These are phyloP conservation scores for Fusarium coicis DNA, from an alignment of 2,329 filamentous ascomycete genomes.

Conservation along the genomic window DNA sequence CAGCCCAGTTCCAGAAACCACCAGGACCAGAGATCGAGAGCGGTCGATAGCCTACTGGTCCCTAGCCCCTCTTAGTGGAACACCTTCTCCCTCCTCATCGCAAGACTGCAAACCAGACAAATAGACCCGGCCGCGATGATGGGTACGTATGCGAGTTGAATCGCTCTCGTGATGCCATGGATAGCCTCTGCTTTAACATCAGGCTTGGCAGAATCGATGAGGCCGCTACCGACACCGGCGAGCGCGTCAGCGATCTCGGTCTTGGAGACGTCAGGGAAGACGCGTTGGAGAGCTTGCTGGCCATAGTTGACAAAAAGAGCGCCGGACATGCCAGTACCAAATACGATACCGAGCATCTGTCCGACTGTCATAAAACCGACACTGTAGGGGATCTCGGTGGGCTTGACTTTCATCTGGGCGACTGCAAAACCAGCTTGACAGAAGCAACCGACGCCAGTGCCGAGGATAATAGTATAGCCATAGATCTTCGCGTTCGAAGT, in stretches of 20 bases:
- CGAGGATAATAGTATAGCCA: constrained; percentile 5
- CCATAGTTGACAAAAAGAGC: constrained; percentile 12
- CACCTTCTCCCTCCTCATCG: constrained; percentile 11
- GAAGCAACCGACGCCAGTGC: constrained; percentile 8
- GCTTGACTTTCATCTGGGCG: constrained; percentile 8
- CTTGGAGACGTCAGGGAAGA: not conserved
- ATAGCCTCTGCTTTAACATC: not conserved
- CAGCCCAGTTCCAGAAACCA: no score
- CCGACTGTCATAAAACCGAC: constrained; percentile 23
- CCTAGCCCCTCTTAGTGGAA: not conserved
- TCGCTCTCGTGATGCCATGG: constrained; percentile 10
- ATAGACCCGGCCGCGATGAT: constrained; percentile 17
- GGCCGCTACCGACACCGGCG: not conserved
- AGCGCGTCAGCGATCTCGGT: constrained; percentile 11
- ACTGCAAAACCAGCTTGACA: constrained; percentile 16
- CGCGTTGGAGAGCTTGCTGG: not conserved
- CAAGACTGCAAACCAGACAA: not conserved
- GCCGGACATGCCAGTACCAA: constrained; percentile 14
- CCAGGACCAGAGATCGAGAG: fast-evolving
- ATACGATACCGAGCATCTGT: constrained; percentile 17
- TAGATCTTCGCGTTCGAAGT: constrained; percentile 10
- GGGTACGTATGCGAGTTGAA: constrained; percentile 14
- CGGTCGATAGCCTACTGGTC: fast-evolving
- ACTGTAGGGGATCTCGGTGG: constrained; percentile 8
- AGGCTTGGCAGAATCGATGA: constrained; percentile 1